These are phyloP conservation scores for Apostasia shenzhenica DNA, from an alignment of 106 monocot species.

Conservation along the genomic window DNA sequence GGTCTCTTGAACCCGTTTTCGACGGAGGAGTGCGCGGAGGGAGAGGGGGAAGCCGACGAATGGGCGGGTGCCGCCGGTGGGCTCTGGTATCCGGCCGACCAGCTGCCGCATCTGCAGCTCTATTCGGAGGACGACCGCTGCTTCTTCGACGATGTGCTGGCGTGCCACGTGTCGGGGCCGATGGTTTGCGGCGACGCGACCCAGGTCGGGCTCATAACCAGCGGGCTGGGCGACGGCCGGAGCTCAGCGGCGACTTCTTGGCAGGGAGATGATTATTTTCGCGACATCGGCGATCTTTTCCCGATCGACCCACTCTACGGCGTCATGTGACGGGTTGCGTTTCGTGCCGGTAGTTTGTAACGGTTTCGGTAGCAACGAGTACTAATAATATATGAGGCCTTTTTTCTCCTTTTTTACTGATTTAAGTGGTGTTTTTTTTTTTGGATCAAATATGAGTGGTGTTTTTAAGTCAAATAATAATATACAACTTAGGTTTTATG, in stretches of 20 bases:
- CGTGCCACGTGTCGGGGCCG: constrained; percentile 11
- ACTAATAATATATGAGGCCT: no score
- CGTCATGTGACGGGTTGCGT: neutral
- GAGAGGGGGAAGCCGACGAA: neutral
- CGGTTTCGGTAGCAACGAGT: no score
- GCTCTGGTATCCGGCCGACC: neutral
- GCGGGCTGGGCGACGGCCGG: neutral
- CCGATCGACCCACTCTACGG: constrained; percentile 10
- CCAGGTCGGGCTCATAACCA: constrained; percentile 3
- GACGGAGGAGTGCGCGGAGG: neutral
- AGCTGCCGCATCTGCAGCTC: neutral
- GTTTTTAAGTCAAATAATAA: no score
- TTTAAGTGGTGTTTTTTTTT: no score
- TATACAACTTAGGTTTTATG: no score
- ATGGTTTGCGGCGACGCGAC: constrained; percentile 14
- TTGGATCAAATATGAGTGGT: no score
- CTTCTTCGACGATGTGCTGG: constrained; percentile 26
- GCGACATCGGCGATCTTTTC: constrained; percentile 45
- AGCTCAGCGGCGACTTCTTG: neutral
- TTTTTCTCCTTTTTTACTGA: no score
- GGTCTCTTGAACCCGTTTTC: constrained; percentile 4
- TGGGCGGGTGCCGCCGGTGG: no score
- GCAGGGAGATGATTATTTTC: constrained; percentile 26
- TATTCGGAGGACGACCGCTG: constrained; percentile 9
- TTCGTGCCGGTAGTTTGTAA: no score